A percentile compares a stretch with the other conserved stretches of the same genome.
Evolutionary conservation across 2,329 filamentous ascomycete genomes (phyloP).

Genomic region (Cladorrhinum sp.): DNA sequence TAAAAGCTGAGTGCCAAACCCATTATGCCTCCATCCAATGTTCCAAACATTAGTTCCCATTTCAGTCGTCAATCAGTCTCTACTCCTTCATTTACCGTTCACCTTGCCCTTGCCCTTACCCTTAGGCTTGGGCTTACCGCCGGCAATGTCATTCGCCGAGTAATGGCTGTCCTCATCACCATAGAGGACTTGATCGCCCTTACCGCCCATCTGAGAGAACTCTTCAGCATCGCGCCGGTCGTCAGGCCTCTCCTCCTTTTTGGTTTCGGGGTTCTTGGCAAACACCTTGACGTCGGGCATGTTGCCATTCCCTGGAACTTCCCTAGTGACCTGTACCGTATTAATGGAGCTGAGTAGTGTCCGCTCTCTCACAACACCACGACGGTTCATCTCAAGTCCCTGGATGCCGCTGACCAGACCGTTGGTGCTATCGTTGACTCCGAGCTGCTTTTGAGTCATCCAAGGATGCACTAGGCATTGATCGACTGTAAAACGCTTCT

Average conservation of each 20-base stretch:
- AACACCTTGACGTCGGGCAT: constrained; percentile 68
- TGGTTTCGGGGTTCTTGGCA: constrained; percentile 60
- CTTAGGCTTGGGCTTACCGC: constrained; percentile 26
- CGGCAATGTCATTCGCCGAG: constrained; percentile 37
- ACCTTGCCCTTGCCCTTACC: constrained; percentile 27
- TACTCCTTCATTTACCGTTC: constrained; percentile 5
- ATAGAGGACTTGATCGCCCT: constrained; percentile 78
- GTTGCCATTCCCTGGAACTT: constrained; percentile 51
- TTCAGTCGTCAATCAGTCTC: background rate
- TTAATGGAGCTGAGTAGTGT: constrained; percentile 83
- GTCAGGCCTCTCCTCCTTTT: constrained; percentile 64
- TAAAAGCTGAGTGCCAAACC: background rate
- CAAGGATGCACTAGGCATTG: constrained; percentile 90
- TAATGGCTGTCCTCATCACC: constrained; percentile 60
- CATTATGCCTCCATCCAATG: background rate
- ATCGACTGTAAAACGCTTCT: constrained; percentile 81
- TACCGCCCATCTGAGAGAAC: constrained; percentile 81
- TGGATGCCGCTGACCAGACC: constrained; percentile 85
- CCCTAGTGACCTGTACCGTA: constrained; percentile 57
- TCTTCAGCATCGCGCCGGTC: constrained; percentile 66
- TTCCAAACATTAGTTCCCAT: background rate
- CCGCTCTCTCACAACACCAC: constrained; percentile 76
- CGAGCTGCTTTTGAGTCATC: constrained; percentile 63
- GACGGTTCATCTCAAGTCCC: constrained; percentile 76
- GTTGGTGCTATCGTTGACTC: constrained; percentile 81